These are phyloP conservation scores for Candida sp. DNA, from an alignment of 1,139 yeast genomes.

Conservation along the genomic window DNA sequence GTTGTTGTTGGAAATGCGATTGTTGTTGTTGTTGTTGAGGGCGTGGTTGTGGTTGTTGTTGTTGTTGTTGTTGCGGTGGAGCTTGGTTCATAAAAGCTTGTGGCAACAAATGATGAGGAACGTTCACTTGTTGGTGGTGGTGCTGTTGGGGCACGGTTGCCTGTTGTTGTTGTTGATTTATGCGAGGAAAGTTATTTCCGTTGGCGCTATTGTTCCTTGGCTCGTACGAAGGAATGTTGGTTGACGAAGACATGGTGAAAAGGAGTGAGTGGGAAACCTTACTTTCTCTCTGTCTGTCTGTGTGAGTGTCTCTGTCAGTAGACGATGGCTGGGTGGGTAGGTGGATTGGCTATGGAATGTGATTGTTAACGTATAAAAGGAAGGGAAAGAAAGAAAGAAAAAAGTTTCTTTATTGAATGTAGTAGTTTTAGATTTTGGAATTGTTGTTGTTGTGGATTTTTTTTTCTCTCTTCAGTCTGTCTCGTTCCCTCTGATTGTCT, in stretches of 20 bases:
- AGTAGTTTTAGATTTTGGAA: too few relatives aligned
- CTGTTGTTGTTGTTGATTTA: neutral
- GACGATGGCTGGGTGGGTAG: too few relatives aligned
- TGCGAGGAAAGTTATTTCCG: neutral
- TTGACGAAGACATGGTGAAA: neutral
- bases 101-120: constrained; percentile 43
- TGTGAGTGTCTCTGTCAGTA: too few relatives aligned
- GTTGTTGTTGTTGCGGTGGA: constrained; percentile 10
- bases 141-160: neutral
- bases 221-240: neutral
- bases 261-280: neutral
- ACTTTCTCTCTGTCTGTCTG: too few relatives aligned
- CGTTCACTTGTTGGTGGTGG: constrained; percentile 5
- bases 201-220: neutral
- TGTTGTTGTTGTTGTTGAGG: constrained; percentile 12
- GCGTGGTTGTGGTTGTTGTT: constrained; percentile 10
- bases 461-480: too few relatives aligned
- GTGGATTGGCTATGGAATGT: too few relatives aligned
- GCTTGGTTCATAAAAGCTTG: constrained; percentile 26
- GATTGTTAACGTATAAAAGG: too few relatives aligned
- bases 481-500: too few relatives aligned
- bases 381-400: too few relatives aligned
- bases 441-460: too few relatives aligned
- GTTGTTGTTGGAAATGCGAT: constrained; percentile 14
- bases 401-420: too few relatives aligned